Base-by-base conservation (phyloP, 352 stramenopile species). In the Phytophthora rubi region DNA sequence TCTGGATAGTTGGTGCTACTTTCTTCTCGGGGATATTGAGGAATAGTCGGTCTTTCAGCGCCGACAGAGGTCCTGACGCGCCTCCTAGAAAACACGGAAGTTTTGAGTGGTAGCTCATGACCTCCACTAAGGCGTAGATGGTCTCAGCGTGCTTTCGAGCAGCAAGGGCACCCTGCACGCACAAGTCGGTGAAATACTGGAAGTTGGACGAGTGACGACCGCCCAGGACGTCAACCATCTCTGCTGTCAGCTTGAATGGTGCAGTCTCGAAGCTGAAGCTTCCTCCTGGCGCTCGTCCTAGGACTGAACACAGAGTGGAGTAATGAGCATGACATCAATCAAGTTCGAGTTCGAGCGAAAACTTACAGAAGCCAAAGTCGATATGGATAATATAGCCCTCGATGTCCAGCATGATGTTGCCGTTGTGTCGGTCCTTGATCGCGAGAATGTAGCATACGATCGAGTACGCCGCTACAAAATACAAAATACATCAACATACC, bases 351-450 rank as follows among this genome's bases (percentile, higher is more conserved):
- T 30, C 15, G 21, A 44, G 35, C 35, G 13, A 60, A 33, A 8
- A 88, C 81, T 53, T 83, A 94, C 86, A 92, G 78, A 99, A 99
- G 32, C 98, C 98, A 88, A 99, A 99, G 80, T 99, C 98, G 75
- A 99, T 99, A 82, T 99, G 97, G 37, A 99, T 91, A 26, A 99
- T 81, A 69, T 98, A 96, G 5, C 98, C 97, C 65, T 97, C 85
- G 13, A 93, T 95, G 71, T 99, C 97, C 54, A 99, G 94, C 88
- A 99, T 97, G 62, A 99, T 99, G 76, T 99, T 99, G 45, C 97
- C 98, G 74, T 99, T 99, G 86, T 99, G 98, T 6, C 97, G 89
- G 77, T 99, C 98, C 71, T 99, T 99, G 73, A 99, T 91, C 13
- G 94, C 93, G 15, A 99, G 82, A 35, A 99, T 88, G 78, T 99